Evolutionary conservation across 1,139 yeast species (phyloP).

Genomic region (Pichia sp.): DNA sequence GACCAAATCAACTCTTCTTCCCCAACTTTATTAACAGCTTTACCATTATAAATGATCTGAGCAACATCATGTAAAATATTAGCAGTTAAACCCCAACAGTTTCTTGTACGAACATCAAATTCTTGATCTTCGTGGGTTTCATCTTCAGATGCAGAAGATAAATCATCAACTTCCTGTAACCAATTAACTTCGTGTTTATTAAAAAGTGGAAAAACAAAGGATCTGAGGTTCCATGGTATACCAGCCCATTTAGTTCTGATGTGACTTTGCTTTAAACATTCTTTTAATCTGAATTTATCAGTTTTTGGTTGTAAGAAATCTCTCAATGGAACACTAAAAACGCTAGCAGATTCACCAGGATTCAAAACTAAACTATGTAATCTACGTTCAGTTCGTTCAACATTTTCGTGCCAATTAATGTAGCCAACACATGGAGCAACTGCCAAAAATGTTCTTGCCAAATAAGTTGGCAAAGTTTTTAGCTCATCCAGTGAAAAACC

Average conservation of each 20-base stretch:
- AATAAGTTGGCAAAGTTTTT: conserved; percentile 61
- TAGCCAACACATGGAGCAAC: conserved; percentile 80
- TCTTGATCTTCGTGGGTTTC: conserved; percentile 33
- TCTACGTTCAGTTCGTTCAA: conserved; percentile 24
- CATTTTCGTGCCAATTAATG: conserved; percentile 34
- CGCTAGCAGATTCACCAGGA: conserved; percentile 66
- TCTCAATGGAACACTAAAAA: conserved; percentile 60
- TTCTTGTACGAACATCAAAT: conserved; percentile 38
- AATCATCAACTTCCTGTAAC: conserved; percentile 54
- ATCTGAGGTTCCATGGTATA: conserved; percentile 56
- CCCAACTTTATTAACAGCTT: conserved; percentile 37
- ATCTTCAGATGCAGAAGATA: conserved; percentile 49
- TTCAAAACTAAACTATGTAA: conserved; percentile 37
- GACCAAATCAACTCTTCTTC: conserved; percentile 63
- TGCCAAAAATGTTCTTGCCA: conserved; percentile 73
- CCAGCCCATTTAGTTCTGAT: conserved; percentile 59
- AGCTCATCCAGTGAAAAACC: conserved; percentile 55
- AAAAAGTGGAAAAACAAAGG: conserved; percentile 52
- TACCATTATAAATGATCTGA: conserved; percentile 41
- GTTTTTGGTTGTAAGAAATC: conserved; percentile 48
- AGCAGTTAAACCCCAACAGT: conserved; percentile 91
- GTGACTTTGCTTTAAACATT: conserved; percentile 40
- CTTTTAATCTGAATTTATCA: conserved; percentile 32
- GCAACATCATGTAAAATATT: conserved; percentile 77
- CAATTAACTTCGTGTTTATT: conserved; percentile 53